phyloP scores from a whole-genome alignment of 352 stramenopile genomes.

The Globisporangium acanthophoron region DNA sequence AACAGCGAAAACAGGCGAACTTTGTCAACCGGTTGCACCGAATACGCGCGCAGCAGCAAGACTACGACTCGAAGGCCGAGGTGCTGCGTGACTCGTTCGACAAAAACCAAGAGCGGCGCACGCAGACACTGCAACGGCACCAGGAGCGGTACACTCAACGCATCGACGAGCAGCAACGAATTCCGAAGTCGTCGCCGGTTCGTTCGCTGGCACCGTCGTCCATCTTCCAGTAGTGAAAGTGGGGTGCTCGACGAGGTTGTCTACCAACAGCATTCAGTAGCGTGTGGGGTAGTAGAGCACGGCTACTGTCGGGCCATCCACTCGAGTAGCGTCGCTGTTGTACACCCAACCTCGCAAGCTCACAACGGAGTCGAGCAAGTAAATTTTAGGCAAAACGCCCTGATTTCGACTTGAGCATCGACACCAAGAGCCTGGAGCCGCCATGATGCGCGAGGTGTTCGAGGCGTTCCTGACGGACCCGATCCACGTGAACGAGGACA shows the following conservation, averaged over 20 bases:
- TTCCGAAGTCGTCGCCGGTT: not conserved
- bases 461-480: slow-evolving; percentile 79
- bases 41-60: slow-evolving; percentile 31
- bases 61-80: slow-evolving; percentile 24
- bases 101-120: slow-evolving; percentile 26
- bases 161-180: slow-evolving; percentile 25
- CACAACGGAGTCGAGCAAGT: too few species aligned
- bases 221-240: not conserved
- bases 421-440: not conserved
- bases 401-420: too few species aligned
- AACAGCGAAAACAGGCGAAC: slow-evolving; percentile 28
- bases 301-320: too few species aligned
- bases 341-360: too few species aligned
- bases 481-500: slow-evolving; percentile 72
- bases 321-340: too few species aligned
- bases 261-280: too few species aligned
- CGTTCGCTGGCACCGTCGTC: not conserved
- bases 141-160: slow-evolving; percentile 30
- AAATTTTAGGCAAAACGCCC: too few species aligned
- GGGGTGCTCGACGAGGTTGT: too few species aligned
- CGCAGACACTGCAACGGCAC: slow-evolving; percentile 33
- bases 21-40: slow-evolving; percentile 34
- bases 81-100: slow-evolving; percentile 22
- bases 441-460: slow-evolving; percentile 71
- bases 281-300: too few species aligned